These are phyloP conservation scores for Neostapfia colusana DNA, from an alignment of 176 grass and related monocot species.

Conservation along the genomic window DNA sequence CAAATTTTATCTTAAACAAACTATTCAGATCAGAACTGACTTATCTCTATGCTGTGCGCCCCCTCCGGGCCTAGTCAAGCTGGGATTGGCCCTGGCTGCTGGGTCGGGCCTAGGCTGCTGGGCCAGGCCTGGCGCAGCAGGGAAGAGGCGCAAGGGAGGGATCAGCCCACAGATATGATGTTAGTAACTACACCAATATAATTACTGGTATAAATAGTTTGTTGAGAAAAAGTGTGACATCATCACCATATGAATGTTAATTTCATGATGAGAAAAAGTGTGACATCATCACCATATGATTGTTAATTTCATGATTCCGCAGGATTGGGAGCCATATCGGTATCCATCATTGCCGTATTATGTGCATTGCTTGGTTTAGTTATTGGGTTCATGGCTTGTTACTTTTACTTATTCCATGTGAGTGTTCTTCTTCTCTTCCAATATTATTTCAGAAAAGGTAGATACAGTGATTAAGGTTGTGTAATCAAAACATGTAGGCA, in stretches of 20 bases:
- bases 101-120: no score
- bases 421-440: conserved; percentile 40
- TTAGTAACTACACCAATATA: neutral
- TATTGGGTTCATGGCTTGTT: conserved; percentile 41
- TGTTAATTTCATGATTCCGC: conserved; percentile 17
- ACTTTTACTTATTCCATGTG: conserved; percentile 45
- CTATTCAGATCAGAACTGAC: no score
- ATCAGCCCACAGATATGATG: no score
- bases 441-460: neutral
- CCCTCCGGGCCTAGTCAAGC: no score
- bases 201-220: neutral
- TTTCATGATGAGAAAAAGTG: conserved; percentile 27
- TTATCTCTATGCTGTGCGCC: no score
- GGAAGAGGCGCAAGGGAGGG: no score
- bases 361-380: conserved; percentile 38
- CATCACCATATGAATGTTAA: neutral
- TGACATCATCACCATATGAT: neutral
- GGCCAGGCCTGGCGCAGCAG: no score
- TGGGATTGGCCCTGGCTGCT: no score
- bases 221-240: neutral
- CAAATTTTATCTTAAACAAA: no score
- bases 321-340: conserved; percentile 35
- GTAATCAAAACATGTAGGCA: conserved; percentile 55
- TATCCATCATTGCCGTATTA: conserved; percentile 39
- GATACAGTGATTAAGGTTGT: conserved; percentile 20